Conservation (phyloP, 805 yeast genomes). For the baker's yeast (Saccharomyces cerevisiae) region DNA sequence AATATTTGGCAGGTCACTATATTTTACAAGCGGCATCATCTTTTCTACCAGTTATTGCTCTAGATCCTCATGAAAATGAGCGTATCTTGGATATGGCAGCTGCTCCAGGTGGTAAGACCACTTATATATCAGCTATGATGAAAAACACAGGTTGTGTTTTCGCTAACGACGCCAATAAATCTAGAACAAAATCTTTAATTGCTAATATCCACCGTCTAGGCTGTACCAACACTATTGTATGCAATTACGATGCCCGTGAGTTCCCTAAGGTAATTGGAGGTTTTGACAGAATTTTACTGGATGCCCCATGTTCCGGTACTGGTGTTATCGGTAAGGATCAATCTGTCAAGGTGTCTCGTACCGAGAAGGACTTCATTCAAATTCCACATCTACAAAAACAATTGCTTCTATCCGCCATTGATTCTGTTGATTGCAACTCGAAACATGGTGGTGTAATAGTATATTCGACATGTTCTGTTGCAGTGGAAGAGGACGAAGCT, state of each 20-base stretch:
- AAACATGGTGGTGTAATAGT: slow-evolving; percentile 90
- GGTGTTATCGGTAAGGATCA: slow-evolving; percentile 98
- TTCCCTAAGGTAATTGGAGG: slow-evolving; percentile 98
- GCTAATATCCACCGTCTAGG: slow-evolving; percentile 97
- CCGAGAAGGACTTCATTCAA: slow-evolving; percentile 92
- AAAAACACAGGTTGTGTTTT: slow-evolving; percentile 95
- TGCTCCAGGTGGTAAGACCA: slow-evolving; percentile 98
- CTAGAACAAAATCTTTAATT: slow-evolving; percentile 90
- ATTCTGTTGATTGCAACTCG: slow-evolving; percentile 90
- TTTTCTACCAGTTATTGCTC: slow-evolving; percentile 94
- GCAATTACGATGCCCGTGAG: slow-evolving; percentile 96
- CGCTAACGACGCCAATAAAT: slow-evolving; percentile 95
- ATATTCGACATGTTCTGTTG: slow-evolving; percentile 96
- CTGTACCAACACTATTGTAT: slow-evolving; percentile 91
- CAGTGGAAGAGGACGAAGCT: slow-evolving; percentile 96
- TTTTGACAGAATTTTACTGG: slow-evolving; percentile 86
- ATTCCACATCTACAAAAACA: slow-evolving; percentile 96
- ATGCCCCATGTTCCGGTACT: slow-evolving; percentile 99
- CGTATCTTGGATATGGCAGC: slow-evolving; percentile 98
- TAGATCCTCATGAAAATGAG: slow-evolving; percentile 95
- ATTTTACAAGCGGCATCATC: slow-evolving; percentile 98
- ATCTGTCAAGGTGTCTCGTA: slow-evolving; percentile 84
- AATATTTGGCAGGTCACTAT: slow-evolving; percentile 94
- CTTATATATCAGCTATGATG: slow-evolving; percentile 91
- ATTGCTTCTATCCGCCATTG: slow-evolving; percentile 86